Evolutionary conservation across 345 rosid genomes (phyloP).

Genomic region (Pseudoturritis turrita): DNA sequence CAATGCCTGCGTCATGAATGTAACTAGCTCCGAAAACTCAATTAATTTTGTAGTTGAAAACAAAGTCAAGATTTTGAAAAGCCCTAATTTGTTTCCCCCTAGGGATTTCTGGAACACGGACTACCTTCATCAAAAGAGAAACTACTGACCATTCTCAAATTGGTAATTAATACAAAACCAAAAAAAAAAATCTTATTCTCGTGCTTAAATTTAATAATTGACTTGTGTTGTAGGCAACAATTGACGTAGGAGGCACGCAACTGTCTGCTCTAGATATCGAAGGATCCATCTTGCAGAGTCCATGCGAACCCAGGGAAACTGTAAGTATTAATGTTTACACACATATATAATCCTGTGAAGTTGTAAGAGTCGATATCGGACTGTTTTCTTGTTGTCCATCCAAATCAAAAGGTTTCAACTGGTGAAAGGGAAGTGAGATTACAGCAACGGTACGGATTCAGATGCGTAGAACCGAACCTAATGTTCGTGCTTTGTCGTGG

Average conservation of each 20-base stretch:
- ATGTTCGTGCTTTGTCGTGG: constrained; percentile 36
- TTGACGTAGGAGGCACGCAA: constrained; percentile 83
- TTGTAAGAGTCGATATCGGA: neutral
- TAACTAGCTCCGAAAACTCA: constrained; percentile 44
- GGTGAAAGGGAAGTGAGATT: constrained; percentile 22
- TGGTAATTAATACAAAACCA: constrained; percentile 37
- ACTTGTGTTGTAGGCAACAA: constrained; percentile 51
- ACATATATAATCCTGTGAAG: neutral
- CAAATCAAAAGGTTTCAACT: constrained; percentile 4
- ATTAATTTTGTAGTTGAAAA: neutral
- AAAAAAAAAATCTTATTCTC: neutral
- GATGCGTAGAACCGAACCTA: constrained; percentile 32
- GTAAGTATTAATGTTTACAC: constrained; percentile 10
- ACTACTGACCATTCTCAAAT: constrained; percentile 62
- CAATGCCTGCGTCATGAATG: constrained; percentile 95
- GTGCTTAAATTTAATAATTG: neutral
- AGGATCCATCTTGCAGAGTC: constrained; percentile 84
- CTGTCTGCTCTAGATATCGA: constrained; percentile 84
- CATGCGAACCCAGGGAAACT: constrained; percentile 39
- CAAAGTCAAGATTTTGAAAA: neutral
- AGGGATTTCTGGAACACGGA: constrained; percentile 93
- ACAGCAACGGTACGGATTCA: constrained; percentile 22
- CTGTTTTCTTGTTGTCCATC: neutral
- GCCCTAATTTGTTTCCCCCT: neutral
- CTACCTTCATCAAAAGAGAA: constrained; percentile 82